Evolutionary conservation across 148 eudicot genomes (phyloP), one percentile per base, ranked within the genome.

Genomic region (Dianthus caryophyllus): DNA sequence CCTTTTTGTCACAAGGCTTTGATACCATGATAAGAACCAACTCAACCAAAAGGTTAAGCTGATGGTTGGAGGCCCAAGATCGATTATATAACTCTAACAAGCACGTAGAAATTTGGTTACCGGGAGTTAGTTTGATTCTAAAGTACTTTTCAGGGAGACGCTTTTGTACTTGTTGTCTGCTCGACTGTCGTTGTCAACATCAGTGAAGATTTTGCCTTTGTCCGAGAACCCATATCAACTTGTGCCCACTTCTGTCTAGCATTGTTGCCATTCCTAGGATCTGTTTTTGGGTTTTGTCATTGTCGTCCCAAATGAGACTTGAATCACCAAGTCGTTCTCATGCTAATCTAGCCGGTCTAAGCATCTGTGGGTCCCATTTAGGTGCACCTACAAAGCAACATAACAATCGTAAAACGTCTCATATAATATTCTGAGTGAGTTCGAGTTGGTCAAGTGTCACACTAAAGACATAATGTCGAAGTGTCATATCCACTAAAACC

Each of bases 221-320:
- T 41, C 50, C 76, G 22, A 85, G 31, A 15, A 76, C 89, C 94
- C 89, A 88, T 18, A 85, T 26, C 73, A 88, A 88, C 66, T 76
- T 85, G 6, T 71, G 74, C 21, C 51, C 69, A 46, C 87, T 81
- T 46, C 53, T 38, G 31, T 83, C 89, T n/a, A 87, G 29, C 68
- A 87, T 89, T 1, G 63, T 43, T 0, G 92, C 93, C 1, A 84
- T 15, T 73, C 85, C 93, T 3, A 58, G 33, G 27, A 79, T 75
- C 65, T 85, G 77, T 79, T 74, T 5, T 76, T 61, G 0, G 54
- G 33, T 12, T 85, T 1, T 0, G 87, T 66, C 24, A 70, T 65
- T 6, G 80, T 75, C 0, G 87, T 77, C 9, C 94, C 94, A 49
- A 88, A 88, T 0, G 89, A 85, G 15, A 85, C 81, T 55, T 61